Evolutionary conservation across 371 early-diverging fungal species (phyloP).

Genomic region (Batkoa obscura): DNA sequence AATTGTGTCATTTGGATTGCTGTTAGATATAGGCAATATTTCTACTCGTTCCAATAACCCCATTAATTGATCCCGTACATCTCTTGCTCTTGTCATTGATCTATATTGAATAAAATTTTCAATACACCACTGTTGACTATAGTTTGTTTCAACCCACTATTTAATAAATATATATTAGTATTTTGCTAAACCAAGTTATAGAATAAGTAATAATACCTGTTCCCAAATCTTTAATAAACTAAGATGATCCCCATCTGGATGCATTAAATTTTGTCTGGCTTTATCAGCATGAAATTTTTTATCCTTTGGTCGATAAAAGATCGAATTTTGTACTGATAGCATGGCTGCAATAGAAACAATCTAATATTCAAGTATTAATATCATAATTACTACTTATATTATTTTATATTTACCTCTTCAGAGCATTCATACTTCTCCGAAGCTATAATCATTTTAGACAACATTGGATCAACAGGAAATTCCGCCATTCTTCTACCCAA

Average conservation of each 20-base stretch:
- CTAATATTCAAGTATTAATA: constrained; percentile 11
- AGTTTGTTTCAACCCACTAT: constrained; percentile 85
- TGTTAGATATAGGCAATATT: constrained; percentile 52
- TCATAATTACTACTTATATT: constrained; percentile 16
- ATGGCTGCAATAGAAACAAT: constrained; percentile 65
- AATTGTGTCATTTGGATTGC: constrained; percentile 50
- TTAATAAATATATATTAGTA: constrained; percentile 1
- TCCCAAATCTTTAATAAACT: constrained; percentile 85
- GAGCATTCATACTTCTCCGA: constrained; percentile 83
- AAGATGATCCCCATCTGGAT: constrained; percentile 83
- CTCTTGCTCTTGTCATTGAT: constrained; percentile 76
- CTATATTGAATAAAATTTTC: constrained; percentile 90
- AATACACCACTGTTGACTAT: constrained; percentile 83
- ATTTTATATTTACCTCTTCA: constrained; percentile 39
- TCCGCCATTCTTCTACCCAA: constrained; percentile 96
- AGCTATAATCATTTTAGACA: constrained; percentile 81
- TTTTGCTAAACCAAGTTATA: constrained; percentile 13
- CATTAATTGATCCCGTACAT: constrained; percentile 86
- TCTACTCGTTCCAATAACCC: constrained; percentile 85
- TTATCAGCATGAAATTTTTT: constrained; percentile 86
- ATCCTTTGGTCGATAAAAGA: constrained; percentile 88
- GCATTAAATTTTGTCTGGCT: constrained; percentile 64
- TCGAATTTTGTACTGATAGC: constrained; percentile 77
- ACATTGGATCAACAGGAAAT: constrained; percentile 93
- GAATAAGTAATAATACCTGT: constrained; percentile 10